Conservation (phyloP, 768 basidiomycete species). For the Crucibulum laeve region DNA sequence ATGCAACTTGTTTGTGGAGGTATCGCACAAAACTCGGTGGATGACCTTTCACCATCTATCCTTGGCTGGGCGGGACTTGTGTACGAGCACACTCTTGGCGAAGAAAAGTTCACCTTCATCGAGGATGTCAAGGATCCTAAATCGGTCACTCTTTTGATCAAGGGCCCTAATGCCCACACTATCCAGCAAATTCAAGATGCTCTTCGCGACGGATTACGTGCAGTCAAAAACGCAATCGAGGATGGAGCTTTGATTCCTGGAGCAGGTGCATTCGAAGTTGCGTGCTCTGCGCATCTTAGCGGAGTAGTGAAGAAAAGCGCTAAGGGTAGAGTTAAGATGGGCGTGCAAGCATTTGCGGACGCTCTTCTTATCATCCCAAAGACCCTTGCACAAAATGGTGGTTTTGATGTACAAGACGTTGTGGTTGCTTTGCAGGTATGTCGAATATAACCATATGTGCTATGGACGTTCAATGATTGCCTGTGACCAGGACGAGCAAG, state of each 20-base stretch:
- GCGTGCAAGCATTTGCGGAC: constrained; percentile 95
- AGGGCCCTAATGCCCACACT: constrained; percentile 96
- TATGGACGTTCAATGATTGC: not conserved
- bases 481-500: constrained; percentile 74
- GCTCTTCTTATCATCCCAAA: constrained; percentile 93
- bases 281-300: constrained; percentile 81
- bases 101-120: constrained; percentile 97
- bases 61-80: constrained; percentile 98
- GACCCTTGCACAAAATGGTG: constrained; percentile 93
- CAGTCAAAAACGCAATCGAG: constrained; percentile 95
- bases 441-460: not conserved
- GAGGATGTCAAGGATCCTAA: constrained; percentile 96
- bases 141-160: constrained; percentile 93
- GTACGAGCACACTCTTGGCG: constrained; percentile 97
- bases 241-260: constrained; percentile 88
- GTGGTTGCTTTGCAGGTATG: constrained; percentile 85
- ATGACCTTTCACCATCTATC: constrained; percentile 86
- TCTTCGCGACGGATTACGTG: constrained; percentile 92
- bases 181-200: constrained; percentile 97
- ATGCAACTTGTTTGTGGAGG: constrained; percentile 94
- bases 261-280: constrained; percentile 97
- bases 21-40: constrained; percentile 94
- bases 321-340: constrained; percentile 95
- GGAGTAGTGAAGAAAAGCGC: constrained; percentile 78
- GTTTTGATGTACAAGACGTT: constrained; percentile 94